A percentile compares a stretch with the other conserved stretches of the same genome.
These are phyloP conservation scores for Debaryomyces coudertii DNA, from an alignment of 1,139 yeast species.

Conservation along the genomic window DNA sequence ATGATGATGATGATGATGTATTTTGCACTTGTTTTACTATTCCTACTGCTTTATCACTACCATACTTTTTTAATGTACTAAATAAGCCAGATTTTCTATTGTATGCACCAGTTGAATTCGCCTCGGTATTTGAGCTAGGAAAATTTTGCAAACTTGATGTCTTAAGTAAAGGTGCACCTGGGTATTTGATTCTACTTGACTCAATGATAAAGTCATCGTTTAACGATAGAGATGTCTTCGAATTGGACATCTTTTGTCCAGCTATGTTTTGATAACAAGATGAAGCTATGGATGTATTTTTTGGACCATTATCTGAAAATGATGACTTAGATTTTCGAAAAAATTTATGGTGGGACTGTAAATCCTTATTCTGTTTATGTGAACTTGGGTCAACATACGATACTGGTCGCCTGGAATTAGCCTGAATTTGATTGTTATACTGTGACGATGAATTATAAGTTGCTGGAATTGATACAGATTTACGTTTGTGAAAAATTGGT, in stretches of 20 bases:
- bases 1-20: slow-evolving; percentile 13
- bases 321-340: slow-evolving; percentile 53
- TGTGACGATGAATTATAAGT: slow-evolving; percentile 22
- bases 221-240: slow-evolving; percentile 3
- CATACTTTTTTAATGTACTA: slow-evolving; percentile 46
- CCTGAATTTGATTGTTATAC: slow-evolving; percentile 1
- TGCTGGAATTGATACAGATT: slow-evolving; percentile 21
- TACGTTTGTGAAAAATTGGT: slow-evolving; percentile 31
- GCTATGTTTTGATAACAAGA: neutral
- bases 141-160: slow-evolving; percentile 14
- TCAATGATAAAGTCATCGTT: slow-evolving; percentile 17
- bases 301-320: neutral
- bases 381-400: slow-evolving; percentile 53
- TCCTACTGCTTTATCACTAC: slow-evolving; percentile 46
- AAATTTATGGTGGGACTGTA: slow-evolving; percentile 53
- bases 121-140: neutral
- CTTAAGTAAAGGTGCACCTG: slow-evolving; percentile 8
- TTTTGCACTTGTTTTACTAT: slow-evolving; percentile 34
- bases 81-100: slow-evolving; percentile 39
- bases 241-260: neutral
- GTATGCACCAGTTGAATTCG: neutral
- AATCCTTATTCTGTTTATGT: slow-evolving; percentile 27
- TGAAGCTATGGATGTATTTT: neutral
- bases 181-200: slow-evolving; percentile 3
- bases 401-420: slow-evolving; percentile 48